Conservation (phyloP, 164 flowering plant genomes). For the Berberis vulgaris region DNA sequence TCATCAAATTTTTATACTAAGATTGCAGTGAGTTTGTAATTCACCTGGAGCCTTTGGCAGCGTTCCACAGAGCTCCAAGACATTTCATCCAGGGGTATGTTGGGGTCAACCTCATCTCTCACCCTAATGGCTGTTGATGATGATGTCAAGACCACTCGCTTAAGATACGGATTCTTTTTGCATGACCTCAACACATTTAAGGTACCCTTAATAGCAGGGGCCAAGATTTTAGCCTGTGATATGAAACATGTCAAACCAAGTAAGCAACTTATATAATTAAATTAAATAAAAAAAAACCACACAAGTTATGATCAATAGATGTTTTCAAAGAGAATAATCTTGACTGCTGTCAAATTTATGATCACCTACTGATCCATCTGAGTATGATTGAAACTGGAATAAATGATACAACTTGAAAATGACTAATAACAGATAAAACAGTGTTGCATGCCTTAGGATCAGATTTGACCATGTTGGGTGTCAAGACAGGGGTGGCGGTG, state of each 20-base stretch:
- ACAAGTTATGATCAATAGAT: too few species aligned
- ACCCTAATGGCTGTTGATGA: constrained; percentile 53
- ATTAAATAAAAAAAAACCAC: too few species aligned
- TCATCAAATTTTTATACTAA: too few species aligned
- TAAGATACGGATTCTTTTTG: constrained; percentile 12
- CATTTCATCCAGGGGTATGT: constrained; percentile 60
- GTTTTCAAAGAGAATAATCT: too few species aligned
- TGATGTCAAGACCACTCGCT: constrained; percentile 83
- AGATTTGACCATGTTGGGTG: constrained; percentile 13
- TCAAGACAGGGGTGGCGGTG: constrained; percentile 80
- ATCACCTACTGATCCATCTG: too few species aligned
- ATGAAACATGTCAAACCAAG: not conserved
- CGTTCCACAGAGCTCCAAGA: constrained; percentile 72
- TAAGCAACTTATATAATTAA: too few species aligned
- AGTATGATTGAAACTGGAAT: too few species aligned
- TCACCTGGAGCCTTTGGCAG: constrained; percentile 51
- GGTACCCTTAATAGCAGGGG: constrained; percentile 35
- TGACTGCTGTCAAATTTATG: too few species aligned
- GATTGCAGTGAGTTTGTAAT: not conserved
- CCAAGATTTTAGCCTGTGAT: constrained; percentile 51
- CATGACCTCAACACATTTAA: too few species aligned
- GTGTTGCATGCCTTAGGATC: constrained; percentile 53
- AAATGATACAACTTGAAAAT: too few species aligned
- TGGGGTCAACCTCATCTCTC: constrained; percentile 50
- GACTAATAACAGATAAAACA: too few species aligned